Evolutionary conservation across 352 stramenopile genomes (phyloP).

Genomic region (Phytophthora sojae): DNA sequence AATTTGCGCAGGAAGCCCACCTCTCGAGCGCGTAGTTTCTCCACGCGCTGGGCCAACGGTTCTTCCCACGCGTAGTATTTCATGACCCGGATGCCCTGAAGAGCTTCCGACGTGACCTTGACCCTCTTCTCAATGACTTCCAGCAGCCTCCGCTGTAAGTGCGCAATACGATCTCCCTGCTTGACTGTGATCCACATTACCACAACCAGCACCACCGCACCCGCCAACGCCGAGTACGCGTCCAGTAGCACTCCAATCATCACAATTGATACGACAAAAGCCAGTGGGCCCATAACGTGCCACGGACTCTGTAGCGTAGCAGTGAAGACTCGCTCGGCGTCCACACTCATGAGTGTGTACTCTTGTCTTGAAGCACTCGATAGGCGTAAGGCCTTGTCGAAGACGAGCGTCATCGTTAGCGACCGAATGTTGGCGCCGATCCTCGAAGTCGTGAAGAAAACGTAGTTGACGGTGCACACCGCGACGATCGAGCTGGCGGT

Average conservation of each 20-base stretch:
- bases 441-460: slow-evolving; percentile 35
- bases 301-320: slow-evolving; percentile 28
- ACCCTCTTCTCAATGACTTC: slow-evolving; percentile 76
- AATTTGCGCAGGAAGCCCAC: slow-evolving; percentile 45
- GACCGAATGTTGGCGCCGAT: slow-evolving; percentile 47
- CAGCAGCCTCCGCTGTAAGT: slow-evolving; percentile 21
- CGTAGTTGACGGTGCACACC: slow-evolving; percentile 40
- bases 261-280: slow-evolving; percentile 29
- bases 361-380: slow-evolving; percentile 48
- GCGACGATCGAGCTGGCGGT: slow-evolving; percentile 21
- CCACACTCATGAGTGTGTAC: slow-evolving; percentile 50
- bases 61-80: slow-evolving; percentile 91
- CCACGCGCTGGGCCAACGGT: slow-evolving; percentile 34
- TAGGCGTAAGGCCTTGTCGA: slow-evolving; percentile 61
- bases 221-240: slow-evolving; percentile 18
- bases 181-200: slow-evolving; percentile 28
- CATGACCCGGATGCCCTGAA: slow-evolving; percentile 88
- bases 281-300: slow-evolving; percentile 33
- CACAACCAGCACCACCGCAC: slow-evolving; percentile 18
- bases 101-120: slow-evolving; percentile 92
- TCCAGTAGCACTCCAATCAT: slow-evolving; percentile 40
- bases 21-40: slow-evolving; percentile 49
- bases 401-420: slow-evolving; percentile 45
- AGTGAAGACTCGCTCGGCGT: slow-evolving; percentile 45
- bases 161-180: slow-evolving; percentile 23